phyloP scores from a whole-genome alignment of 2,329 filamentous ascomycete genomes.

The Nothopassalora personata region DNA sequence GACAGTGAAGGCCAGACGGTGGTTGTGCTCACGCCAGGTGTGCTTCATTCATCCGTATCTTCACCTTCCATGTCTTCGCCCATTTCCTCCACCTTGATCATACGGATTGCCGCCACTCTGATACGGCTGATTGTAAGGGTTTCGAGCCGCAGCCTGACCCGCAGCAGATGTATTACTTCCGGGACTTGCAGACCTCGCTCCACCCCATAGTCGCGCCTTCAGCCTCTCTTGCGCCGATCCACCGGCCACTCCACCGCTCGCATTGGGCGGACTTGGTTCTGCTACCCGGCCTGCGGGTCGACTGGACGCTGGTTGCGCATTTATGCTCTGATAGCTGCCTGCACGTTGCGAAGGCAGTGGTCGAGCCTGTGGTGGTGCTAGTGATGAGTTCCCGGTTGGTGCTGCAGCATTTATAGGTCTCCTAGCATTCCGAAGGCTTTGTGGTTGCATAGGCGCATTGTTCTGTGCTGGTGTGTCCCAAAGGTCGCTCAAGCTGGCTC shows the following conservation, averaged over 20 bases:
- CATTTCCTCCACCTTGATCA: slow-evolving; percentile 14
- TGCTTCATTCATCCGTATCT: not conserved
- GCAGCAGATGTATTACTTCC: slow-evolving; percentile 4
- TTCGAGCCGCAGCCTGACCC: slow-evolving; percentile 7
- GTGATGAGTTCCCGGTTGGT: slow-evolving; percentile 25
- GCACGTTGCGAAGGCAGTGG: slow-evolving; percentile 67
- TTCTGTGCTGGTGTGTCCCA: slow-evolving; percentile 48
- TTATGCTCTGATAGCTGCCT: slow-evolving; percentile 64
- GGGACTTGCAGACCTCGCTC: slow-evolving; percentile 15
- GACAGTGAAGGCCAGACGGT: not conserved
- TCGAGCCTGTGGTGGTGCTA: slow-evolving; percentile 38
- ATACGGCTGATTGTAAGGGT: slow-evolving; percentile 15
- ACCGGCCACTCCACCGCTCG: slow-evolving; percentile 35
- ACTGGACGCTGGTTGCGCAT: slow-evolving; percentile 30
- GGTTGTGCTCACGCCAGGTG: not conserved
- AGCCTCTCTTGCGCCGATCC: slow-evolving; percentile 73
- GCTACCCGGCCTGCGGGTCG: slow-evolving; percentile 27
- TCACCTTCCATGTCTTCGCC: slow-evolving; percentile 15
- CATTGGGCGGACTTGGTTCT: slow-evolving; percentile 33
- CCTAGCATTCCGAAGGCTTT: slow-evolving; percentile 36
- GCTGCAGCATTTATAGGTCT: slow-evolving; percentile 18
- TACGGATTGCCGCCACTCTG: slow-evolving; percentile 16
- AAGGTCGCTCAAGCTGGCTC: slow-evolving; percentile 53
- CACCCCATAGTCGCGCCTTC: slow-evolving; percentile 67
- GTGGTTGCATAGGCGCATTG: slow-evolving; percentile 38